Evolutionary conservation across 1,284 basidiomycete genomes (phyloP).

Genomic region (Tausonia pullulans): DNA sequence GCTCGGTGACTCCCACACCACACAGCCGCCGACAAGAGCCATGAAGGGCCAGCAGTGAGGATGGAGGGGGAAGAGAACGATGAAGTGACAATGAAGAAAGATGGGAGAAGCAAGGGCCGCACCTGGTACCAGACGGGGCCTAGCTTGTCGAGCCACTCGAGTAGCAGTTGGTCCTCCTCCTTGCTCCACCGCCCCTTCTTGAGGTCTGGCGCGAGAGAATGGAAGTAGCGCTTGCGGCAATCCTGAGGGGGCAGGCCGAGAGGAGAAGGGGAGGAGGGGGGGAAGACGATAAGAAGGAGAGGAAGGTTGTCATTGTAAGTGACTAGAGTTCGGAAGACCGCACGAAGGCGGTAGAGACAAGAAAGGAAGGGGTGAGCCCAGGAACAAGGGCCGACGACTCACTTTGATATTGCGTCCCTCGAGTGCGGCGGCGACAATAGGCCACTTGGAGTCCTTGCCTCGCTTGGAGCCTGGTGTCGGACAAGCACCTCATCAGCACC

Average conservation of each 20-base stretch:
- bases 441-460: constrained; percentile 16
- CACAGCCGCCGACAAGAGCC: too few species aligned
- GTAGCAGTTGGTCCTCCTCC: constrained; percentile 14
- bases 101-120: neutral
- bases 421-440: constrained; percentile 15
- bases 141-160: constrained; percentile 13
- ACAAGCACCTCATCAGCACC: neutral
- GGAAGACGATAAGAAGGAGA: neutral
- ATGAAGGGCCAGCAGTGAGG: too few species aligned
- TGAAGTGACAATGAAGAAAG: too few species aligned
- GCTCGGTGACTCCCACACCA: too few species aligned
- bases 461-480: constrained; percentile 6
- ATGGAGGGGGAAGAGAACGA: too few species aligned
- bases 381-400: neutral
- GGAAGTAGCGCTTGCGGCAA: constrained; percentile 17
- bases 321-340: neutral
- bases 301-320: constrained; percentile 25
- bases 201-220: constrained; percentile 16
- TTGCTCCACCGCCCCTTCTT: constrained; percentile 18
- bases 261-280: neutral
- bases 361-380: neutral
- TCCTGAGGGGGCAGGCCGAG: neutral
- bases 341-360: neutral
- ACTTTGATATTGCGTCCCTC: constrained; percentile 14
- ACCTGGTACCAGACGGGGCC: constrained; percentile 17